Base-by-base conservation (phyloP, 2,329 filamentous ascomycete species). In the Colletotrichum spinosum region DNA sequence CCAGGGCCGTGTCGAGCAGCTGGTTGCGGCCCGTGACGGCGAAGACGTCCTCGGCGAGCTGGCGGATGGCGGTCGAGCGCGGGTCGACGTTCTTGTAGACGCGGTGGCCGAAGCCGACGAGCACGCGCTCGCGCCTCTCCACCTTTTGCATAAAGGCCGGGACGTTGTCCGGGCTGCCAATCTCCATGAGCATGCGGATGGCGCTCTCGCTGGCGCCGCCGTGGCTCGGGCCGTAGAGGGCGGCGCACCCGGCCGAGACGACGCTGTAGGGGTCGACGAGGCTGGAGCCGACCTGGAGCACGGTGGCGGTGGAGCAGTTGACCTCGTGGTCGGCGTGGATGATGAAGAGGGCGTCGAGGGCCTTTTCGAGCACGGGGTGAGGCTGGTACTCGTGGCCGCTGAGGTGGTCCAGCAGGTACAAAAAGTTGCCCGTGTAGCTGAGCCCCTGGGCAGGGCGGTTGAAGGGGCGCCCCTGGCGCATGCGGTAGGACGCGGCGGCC, bases 251-350 rank as follows among this genome's bases (percentile, higher is more conserved):
- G 0, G 84, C 83, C 1, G 84, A 75, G 11, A 87, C 82, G 15
- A 84, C 78, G 68, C 81, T 85, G 65, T 78, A 87, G 0, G 86
- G 85, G 69, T 88, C 86, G 0, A 87, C 82, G 10, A 88, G 73
- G 0, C 83, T 84, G 60, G 82, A 85, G 8, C 86, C 84, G 17
- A 87, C 84, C 61, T 87, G 84, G 13, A 88, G 75, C 38, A 86
- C 80, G 1, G 85, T 83, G 1, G 86, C 84, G 0, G 85, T 87
- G 2, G 84, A 84, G 70, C 84, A 82, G 68, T 87, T 86, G 72
- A 88, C 84, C 65, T 87, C 86, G 70, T 88, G 86, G 69, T 88
- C 86, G 2, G 84, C 82, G 67, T 86, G 84, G 33, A 88, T 79
- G 58, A 87, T 83, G 70, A 85, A 85, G 3, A 88, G 78, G 6